These are phyloP conservation scores for Acanthamoeba sp. DNA, from an alignment of 208 protist species.

Conservation along the genomic window DNA sequence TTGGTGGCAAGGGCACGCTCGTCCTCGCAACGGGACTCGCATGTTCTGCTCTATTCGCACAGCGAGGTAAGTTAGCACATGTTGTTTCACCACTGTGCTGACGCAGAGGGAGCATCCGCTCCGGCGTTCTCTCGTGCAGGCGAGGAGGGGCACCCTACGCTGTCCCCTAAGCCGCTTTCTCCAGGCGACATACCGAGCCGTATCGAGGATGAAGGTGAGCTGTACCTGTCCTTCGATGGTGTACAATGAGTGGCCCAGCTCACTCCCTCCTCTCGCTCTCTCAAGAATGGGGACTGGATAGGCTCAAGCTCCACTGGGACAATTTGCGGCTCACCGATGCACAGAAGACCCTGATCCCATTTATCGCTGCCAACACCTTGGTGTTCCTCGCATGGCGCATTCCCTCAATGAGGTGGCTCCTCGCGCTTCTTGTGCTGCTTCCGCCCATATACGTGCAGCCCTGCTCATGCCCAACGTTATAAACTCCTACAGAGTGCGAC, in stretches of 20 bases:
- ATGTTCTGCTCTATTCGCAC: background rate
- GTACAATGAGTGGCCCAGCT: too few species aligned
- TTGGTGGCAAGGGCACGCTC: background rate
- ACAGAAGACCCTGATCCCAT: constrained; percentile 20
- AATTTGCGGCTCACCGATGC: background rate
- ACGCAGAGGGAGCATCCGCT: too few species aligned
- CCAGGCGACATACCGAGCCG: background rate
- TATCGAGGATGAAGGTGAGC: background rate
- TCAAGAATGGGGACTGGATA: background rate
- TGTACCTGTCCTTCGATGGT: background rate
- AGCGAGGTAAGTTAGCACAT: background rate
- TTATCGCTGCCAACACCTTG: background rate
- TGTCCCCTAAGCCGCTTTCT: background rate
- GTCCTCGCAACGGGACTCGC: background rate
- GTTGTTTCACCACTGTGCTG: too few species aligned
- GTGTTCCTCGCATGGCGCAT: constrained; percentile 30
- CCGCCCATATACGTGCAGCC: background rate
- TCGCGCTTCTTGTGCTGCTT: background rate
- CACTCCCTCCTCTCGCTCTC: too few species aligned
- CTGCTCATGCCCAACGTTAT: background rate
- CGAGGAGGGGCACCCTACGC: background rate
- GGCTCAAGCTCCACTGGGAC: background rate
- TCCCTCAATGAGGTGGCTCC: background rate
- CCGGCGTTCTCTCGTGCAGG: too few species aligned
- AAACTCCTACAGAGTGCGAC: background rate